Evolutionary conservation across 306 rosid species (phyloP).

Genomic region (Gleditsia sinensis): DNA sequence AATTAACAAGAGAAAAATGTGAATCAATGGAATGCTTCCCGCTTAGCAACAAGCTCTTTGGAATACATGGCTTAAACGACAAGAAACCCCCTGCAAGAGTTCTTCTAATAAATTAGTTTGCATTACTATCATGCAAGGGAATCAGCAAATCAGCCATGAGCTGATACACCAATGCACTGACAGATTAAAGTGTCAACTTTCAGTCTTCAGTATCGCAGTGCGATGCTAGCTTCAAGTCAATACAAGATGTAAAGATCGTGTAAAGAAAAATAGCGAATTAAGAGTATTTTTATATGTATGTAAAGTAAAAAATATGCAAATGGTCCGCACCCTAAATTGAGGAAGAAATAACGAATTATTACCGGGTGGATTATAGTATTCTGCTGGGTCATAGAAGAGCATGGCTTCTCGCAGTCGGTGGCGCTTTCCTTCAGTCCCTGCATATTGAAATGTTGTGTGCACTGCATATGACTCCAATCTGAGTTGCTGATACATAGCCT

Average conservation of each 20-base stretch:
- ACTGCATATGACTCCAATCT: constrained; percentile 93
- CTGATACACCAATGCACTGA: constrained; percentile 21
- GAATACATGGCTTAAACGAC: constrained; percentile 82
- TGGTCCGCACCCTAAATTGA: constrained; percentile 23
- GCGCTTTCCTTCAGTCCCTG: constrained; percentile 96
- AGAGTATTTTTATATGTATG: constrained; percentile 9
- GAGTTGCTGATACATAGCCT: constrained; percentile 89
- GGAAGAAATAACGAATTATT: constrained; percentile 19
- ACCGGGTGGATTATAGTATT: constrained; percentile 88
- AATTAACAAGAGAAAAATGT: constrained; percentile 86
- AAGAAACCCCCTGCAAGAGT: constrained; percentile 86
- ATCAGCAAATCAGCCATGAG: constrained; percentile 23
- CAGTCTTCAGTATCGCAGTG: constrained; percentile 12
- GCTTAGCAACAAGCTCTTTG: constrained; percentile 67
- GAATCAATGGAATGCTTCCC: constrained; percentile 78
- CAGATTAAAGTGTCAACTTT: constrained; percentile 15
- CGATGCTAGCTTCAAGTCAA: constrained; percentile 28
- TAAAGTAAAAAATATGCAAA: constrained; percentile 19
- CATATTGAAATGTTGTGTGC: constrained; percentile 93
- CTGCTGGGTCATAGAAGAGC: constrained; percentile 88
- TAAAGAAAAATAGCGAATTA: constrained; percentile 24
- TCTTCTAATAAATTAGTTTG: constrained; percentile 30
- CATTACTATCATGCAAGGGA: constrained; percentile 19
- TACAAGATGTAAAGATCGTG: constrained; percentile 12
- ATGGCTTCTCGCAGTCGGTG: constrained; percentile 91